A percentile compares a stretch with the other conserved stretches of the same genome.
phyloP scores from a whole-genome alignment of 768 basidiomycete species.

The Terana coerulea region DNA sequence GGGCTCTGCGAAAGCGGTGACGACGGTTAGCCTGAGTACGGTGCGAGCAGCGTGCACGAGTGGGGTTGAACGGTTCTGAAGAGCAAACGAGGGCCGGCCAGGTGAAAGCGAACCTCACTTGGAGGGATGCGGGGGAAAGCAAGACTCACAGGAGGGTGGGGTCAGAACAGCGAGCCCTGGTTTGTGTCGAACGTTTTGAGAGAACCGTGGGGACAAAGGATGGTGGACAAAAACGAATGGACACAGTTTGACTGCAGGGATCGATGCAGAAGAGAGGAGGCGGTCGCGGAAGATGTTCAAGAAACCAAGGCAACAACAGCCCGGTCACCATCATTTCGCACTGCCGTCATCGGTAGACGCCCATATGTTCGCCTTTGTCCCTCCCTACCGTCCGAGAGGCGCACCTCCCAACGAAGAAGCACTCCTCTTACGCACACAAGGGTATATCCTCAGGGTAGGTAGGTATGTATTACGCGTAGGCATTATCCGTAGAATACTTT shows the following conservation, averaged over 20 bases:
- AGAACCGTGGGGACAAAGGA: slow-evolving; percentile 12
- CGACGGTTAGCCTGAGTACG: neutral
- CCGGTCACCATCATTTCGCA: slow-evolving; percentile 1
- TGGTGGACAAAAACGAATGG: slow-evolving; percentile 12
- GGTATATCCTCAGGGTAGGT: neutral
- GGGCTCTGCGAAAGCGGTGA: neutral
- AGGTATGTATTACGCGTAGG: slow-evolving; percentile 6
- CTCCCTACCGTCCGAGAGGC: slow-evolving; percentile 1
- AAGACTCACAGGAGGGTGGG: slow-evolving; percentile 16
- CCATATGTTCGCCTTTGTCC: slow-evolving; percentile 8
- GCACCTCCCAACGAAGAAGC: neutral
- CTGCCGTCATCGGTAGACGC: slow-evolving; percentile 2
- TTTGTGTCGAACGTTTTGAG: neutral
- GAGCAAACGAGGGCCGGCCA: slow-evolving; percentile 18
- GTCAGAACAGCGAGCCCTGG: neutral
- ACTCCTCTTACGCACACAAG: neutral
- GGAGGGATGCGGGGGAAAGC: slow-evolving; percentile 6
- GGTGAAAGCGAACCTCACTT: neutral
- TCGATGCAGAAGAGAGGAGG: neutral
- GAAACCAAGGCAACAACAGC: slow-evolving; percentile 13
- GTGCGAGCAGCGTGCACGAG: neutral
- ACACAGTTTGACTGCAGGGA: slow-evolving; percentile 8
- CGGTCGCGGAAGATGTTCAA: neutral
- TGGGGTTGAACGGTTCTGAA: neutral
- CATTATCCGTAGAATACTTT: slow-evolving; percentile 2